phyloP scores from a whole-genome alignment of 805 yeast genomes.

The Metschnikowia baotianmanensis region DNA sequence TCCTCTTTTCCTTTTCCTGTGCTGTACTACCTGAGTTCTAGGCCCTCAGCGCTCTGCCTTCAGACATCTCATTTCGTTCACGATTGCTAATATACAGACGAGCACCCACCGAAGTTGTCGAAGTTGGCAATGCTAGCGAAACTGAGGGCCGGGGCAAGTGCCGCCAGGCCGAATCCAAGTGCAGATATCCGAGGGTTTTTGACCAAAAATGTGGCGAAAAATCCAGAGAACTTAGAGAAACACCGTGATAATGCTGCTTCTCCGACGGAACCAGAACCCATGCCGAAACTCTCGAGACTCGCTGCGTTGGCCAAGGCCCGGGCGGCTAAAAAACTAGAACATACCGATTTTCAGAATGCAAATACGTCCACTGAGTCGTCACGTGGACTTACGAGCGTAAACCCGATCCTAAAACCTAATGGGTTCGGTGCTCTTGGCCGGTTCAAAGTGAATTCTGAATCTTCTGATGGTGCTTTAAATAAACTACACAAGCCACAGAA shows the following conservation, averaged over 20 bases:
- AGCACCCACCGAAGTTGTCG: conserved; percentile 16
- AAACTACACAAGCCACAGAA: too few relatives aligned
- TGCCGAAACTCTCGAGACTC: conserved; percentile 2
- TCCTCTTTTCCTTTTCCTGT: neutral
- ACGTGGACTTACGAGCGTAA: too few relatives aligned
- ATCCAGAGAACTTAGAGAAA: neutral
- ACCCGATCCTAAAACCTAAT: neutral
- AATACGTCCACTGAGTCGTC: too few relatives aligned
- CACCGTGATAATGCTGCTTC: too few relatives aligned
- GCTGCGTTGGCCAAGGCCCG: conserved; percentile 4
- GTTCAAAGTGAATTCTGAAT: neutral
- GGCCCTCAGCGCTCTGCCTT: too few relatives aligned
- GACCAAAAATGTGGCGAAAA: neutral
- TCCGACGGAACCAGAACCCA: too few relatives aligned
- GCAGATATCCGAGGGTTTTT: neutral
- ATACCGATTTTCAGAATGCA: neutral
- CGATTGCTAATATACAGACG: conserved; percentile 21
- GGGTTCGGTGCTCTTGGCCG: conserved; percentile 2
- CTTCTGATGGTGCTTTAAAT: too few relatives aligned
- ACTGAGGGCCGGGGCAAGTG: conserved; percentile 10
- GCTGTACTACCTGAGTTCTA: conserved; percentile 10
- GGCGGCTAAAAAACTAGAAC: neutral
- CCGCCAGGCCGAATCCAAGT: neutral
- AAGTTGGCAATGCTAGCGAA: conserved; percentile 19
- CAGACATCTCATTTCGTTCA: conserved; percentile 6